These are phyloP conservation scores for Malassezia sympodialis DNA, from an alignment of 1,284 basidiomycete genomes.

Conservation along the genomic window DNA sequence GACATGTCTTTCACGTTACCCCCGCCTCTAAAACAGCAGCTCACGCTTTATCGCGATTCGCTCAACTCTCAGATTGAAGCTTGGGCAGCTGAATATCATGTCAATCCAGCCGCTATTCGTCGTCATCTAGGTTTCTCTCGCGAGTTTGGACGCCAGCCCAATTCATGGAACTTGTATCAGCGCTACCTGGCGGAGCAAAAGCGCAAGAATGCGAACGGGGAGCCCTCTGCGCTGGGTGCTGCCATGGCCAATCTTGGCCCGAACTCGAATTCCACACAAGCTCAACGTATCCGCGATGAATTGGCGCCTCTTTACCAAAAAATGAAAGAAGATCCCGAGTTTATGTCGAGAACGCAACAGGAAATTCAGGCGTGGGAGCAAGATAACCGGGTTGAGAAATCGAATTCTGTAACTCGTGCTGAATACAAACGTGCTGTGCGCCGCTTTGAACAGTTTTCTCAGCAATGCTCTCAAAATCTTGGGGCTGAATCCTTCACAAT, in stretches of 20 bases:
- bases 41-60: slow-evolving; percentile 15
- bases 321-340: slow-evolving; percentile 20
- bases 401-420: slow-evolving; percentile 9
- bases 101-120: slow-evolving; percentile 18
- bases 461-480: slow-evolving; percentile 18
- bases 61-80: slow-evolving; percentile 17
- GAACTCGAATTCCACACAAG: slow-evolving; percentile 3
- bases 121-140: slow-evolving; percentile 17
- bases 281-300: slow-evolving; percentile 17
- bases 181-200: slow-evolving; percentile 19
- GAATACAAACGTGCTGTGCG: slow-evolving; percentile 20
- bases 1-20: slow-evolving; percentile 17
- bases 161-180: slow-evolving; percentile 20
- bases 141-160: slow-evolving; percentile 18
- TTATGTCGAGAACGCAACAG: slow-evolving; percentile 14
- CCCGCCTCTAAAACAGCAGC: slow-evolving; percentile 13
- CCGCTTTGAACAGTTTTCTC: slow-evolving; percentile 18
- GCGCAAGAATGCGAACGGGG: slow-evolving; percentile 12
- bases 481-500: slow-evolving; percentile 19
- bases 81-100: slow-evolving; percentile 18
- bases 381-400: slow-evolving; percentile 14
- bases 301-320: slow-evolving; percentile 20
- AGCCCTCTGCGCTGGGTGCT: not conserved
- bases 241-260: not conserved
- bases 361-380: slow-evolving; percentile 18